A percentile compares a stretch with the other conserved stretches of the same genome.
Conservation (phyloP, 2,329 filamentous ascomycete species). For the Colletotrichum sublineola region DNA sequence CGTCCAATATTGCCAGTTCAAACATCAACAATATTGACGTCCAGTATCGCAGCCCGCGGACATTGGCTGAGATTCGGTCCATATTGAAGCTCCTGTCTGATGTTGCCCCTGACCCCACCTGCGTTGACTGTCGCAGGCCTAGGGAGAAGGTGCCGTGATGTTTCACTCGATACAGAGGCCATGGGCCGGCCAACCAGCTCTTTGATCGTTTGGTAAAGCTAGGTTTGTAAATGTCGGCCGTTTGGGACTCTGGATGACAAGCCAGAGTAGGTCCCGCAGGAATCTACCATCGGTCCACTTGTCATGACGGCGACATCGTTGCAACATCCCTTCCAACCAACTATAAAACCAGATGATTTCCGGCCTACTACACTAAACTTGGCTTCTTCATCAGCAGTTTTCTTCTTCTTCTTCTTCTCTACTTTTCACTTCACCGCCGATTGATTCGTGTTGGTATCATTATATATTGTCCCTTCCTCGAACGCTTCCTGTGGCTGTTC, state of each 20-base stretch:
- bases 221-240: not conserved
- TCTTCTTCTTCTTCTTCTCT: constrained; percentile 11
- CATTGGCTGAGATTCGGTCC: not conserved
- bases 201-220: constrained; percentile 4
- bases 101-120: constrained; percentile 8
- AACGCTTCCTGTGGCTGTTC: not conserved
- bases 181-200: constrained; percentile 19
- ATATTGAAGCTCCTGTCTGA: not conserved
- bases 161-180: constrained; percentile 29
- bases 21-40: not conserved
- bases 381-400: not conserved
- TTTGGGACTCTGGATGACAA: not conserved
- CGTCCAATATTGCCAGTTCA: not conserved
- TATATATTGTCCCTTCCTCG: not conserved
- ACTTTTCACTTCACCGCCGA: constrained; percentile 26
- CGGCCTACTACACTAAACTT: not conserved
- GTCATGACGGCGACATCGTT: not conserved
- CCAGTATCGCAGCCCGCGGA: constrained; percentile 7
- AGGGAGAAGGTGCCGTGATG: constrained; percentile 29
- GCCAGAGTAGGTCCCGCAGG: not conserved
- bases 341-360: constrained; percentile 21
- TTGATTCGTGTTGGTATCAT: constrained; percentile 33
- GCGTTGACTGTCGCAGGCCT: not conserved
- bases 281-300: not conserved
- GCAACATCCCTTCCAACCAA: not conserved